A percentile compares a stretch with the other conserved stretches of the same genome.
phyloP scores from a whole-genome alignment of 495 filamentous ascomycete species.

The Penicillium desertorum region DNA sequence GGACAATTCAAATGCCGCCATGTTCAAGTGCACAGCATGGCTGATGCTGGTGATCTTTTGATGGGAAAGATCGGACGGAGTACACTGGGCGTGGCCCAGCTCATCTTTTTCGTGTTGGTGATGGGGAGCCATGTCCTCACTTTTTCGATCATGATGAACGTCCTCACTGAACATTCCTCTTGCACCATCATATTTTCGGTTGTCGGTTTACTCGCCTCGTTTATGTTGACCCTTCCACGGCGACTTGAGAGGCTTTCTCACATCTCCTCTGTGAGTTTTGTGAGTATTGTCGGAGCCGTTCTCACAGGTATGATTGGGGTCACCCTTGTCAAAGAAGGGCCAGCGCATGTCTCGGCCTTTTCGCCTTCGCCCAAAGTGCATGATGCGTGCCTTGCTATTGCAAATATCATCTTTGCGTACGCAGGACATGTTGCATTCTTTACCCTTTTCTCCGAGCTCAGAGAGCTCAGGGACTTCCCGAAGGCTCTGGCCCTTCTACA shows the following conservation, averaged over 20 bases:
- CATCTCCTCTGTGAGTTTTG: constrained; percentile 59
- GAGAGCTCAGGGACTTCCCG: constrained; percentile 58
- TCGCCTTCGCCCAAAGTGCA: constrained; percentile 28
- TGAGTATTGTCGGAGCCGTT: constrained; percentile 63
- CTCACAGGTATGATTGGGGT: constrained; percentile 64
- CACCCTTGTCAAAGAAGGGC: constrained; percentile 32
- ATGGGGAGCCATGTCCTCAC: constrained; percentile 73
- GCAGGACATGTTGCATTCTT: constrained; percentile 68
- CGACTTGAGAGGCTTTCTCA: constrained; percentile 55
- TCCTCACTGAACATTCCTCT: constrained; percentile 55
- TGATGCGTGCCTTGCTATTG: constrained; percentile 45
- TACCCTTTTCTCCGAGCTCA: constrained; percentile 68
- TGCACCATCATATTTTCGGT: constrained; percentile 65
- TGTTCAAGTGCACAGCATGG: constrained; percentile 63
- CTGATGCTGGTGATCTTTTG: constrained; percentile 63
- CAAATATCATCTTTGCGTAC: constrained; percentile 36
- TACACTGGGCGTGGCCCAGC: constrained; percentile 56
- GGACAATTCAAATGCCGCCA: constrained; percentile 65
- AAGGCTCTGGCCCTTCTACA: constrained; percentile 62
- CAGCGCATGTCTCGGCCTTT: constrained; percentile 46
- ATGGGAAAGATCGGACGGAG: constrained; percentile 57
- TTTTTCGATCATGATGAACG: constrained; percentile 69
- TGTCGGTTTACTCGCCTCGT: constrained; percentile 57
- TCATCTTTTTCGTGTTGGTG: constrained; percentile 65
- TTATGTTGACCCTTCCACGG: constrained; percentile 60